phyloP scores from a whole-genome alignment of 805 yeast genomes.

The Teunomyces funiuensis region DNA sequence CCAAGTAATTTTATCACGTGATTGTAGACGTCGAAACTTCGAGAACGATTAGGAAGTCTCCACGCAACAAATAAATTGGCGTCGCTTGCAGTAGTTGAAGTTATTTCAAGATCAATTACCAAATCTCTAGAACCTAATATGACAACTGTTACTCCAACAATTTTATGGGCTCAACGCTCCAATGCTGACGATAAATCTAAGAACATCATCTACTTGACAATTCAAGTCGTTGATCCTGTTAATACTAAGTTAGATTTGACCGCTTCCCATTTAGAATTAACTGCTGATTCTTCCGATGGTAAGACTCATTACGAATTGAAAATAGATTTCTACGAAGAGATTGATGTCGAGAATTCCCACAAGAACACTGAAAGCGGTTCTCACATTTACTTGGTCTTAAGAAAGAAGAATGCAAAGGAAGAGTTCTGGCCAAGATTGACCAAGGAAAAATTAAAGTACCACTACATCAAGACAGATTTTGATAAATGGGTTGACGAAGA shows the following conservation, averaged over 20 bases:
- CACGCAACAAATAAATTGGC: slow-evolving; percentile 1
- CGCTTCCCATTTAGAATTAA: slow-evolving; percentile 50
- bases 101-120: not conserved
- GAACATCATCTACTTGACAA: slow-evolving; percentile 73
- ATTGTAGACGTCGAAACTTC: slow-evolving; percentile 1
- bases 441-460: slow-evolving; percentile 77
- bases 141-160: slow-evolving; percentile 46
- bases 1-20: not conserved
- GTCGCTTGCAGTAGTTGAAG: not conserved
- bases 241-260: slow-evolving; percentile 64
- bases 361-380: slow-evolving; percentile 57
- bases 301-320: slow-evolving; percentile 61
- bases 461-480: slow-evolving; percentile 88
- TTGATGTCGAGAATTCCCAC: slow-evolving; percentile 66
- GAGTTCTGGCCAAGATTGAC: slow-evolving; percentile 97
- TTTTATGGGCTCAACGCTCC: slow-evolving; percentile 97
- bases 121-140: slow-evolving; percentile 3
- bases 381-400: slow-evolving; percentile 59
- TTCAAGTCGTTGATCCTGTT: slow-evolving; percentile 68
- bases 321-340: slow-evolving; percentile 73
- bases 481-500: slow-evolving; percentile 99
- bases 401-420: slow-evolving; percentile 63
- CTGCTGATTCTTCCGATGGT: slow-evolving; percentile 42
- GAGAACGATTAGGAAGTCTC: not conserved
- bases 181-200: slow-evolving; percentile 67